Percentiles rank a stretch among this genome's conserved stretches.
Conservation (phyloP, 257 asterid species). For the Petrea volubilis region DNA sequence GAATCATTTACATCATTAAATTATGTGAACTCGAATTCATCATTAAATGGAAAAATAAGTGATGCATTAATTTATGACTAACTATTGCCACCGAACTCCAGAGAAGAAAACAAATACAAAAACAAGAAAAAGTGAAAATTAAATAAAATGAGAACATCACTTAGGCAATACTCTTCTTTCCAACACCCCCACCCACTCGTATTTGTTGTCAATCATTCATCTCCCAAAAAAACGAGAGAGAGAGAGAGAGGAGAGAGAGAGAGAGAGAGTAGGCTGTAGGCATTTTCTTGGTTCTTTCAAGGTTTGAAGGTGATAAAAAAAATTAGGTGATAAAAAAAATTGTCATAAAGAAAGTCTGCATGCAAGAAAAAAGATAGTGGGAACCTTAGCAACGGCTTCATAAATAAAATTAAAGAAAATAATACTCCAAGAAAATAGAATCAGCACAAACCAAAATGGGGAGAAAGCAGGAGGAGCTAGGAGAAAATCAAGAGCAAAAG, state of each 20-base stretch:
- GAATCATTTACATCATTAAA: too few species aligned
- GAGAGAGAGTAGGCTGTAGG: neutral
- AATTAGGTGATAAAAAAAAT: too few species aligned
- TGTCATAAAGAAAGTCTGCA: neutral
- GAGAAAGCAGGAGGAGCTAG: constrained; percentile 37
- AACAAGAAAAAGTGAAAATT: neutral
- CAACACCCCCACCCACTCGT: constrained; percentile 9
- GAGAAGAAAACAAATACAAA: neutral
- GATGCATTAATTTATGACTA: too few species aligned
- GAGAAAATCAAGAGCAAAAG: constrained; percentile 18
- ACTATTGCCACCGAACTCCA: neutral
- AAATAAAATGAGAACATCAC: neutral
- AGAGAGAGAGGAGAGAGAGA: neutral
- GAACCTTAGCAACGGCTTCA: constrained; percentile 19
- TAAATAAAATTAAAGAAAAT: too few species aligned
- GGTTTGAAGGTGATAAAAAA: neutral
- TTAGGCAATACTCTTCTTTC: neutral
- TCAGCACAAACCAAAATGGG: constrained; percentile 39
- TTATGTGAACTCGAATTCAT: too few species aligned
- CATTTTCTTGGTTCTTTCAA: constrained; percentile 12
- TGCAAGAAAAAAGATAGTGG: constrained; percentile 32
- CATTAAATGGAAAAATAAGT: too few species aligned
- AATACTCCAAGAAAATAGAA: neutral
- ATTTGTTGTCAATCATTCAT: neutral
- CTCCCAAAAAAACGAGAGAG: neutral